phyloP scores from a whole-genome alignment of 371 early-diverging fungal genomes.

The Syncephalastrum contaminatum region DNA sequence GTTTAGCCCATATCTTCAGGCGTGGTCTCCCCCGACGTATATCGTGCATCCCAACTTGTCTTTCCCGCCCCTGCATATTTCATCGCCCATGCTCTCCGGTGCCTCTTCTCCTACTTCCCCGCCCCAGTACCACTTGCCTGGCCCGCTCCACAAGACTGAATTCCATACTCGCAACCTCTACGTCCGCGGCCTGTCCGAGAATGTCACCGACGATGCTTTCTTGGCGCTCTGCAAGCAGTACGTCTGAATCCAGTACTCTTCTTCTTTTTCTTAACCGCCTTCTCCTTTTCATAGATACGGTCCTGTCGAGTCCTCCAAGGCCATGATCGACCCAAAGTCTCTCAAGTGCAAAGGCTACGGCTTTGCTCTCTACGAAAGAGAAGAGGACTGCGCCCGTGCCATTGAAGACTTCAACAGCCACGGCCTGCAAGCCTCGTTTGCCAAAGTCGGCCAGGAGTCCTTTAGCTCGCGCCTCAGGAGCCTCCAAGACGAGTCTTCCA shows the following conservation, averaged over 20 bases:
- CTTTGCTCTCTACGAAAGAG: conserved; percentile 84
- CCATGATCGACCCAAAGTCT: conserved; percentile 76
- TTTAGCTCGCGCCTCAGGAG: conserved; percentile 72
- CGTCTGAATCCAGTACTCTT: not conserved
- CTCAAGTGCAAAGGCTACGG: conserved; percentile 89
- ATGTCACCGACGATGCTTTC: conserved; percentile 72
- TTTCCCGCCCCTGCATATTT: conserved; percentile 41
- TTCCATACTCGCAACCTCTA: conserved; percentile 70
- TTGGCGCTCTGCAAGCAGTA: conserved; percentile 54
- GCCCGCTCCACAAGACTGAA: conserved; percentile 15
- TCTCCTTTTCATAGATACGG: conserved; percentile 58
- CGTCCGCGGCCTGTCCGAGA: conserved; percentile 72
- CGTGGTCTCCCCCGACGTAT: conserved; percentile 23
- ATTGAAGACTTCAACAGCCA: conserved; percentile 62
- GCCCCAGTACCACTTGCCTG: conserved; percentile 19
- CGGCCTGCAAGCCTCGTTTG: conserved; percentile 76
- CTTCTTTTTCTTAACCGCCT: not conserved
- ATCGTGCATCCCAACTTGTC: conserved; percentile 32
- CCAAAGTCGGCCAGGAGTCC: conserved; percentile 73
- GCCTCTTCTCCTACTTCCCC: conserved; percentile 27
- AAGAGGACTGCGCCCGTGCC: conserved; percentile 61
- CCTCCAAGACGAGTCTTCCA: conserved; percentile 72
- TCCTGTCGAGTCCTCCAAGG: conserved; percentile 76
- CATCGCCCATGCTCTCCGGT: conserved; percentile 38
- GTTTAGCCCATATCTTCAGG: conserved; percentile 36